Base-by-base conservation (phyloP, 2,329 filamentous ascomycete genomes). In the Ambrosiella cleistominuta region DNA sequence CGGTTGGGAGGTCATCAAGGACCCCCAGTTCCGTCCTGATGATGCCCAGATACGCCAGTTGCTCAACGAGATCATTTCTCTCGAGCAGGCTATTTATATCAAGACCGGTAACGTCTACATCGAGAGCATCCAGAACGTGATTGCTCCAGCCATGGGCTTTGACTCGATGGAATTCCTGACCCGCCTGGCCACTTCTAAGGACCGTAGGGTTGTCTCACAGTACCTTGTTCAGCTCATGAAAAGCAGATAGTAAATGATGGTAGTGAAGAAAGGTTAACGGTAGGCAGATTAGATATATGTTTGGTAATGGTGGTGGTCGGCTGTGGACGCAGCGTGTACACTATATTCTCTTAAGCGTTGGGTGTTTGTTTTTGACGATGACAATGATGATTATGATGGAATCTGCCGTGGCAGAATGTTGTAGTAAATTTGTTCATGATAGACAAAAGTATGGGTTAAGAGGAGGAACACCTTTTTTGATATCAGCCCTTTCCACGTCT, bases 11-110 rank as follows among this genome's bases (percentile, higher is more conserved):
- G 82, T 97, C 6, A 81, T 95, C 40, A 81, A 81, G 44, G 85
- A 90, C 50, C 76, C 85, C 5, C 78, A 78, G 17, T 96, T 97
- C 75, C 85, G 85, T 63, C 81, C 88, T 1, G 82, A 83, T 62
- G 93, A 98, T 68, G 89, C 90, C 1, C 89, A 95, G 71, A 86
- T 86, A 39, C 86, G 86, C 68, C 85, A 90, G 69, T 86, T 96
- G 1, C 78, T 98, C 44, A 83, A 82, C 58, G 93, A 98, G 72
- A 88, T 95, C 62, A 89, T 89, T 2, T 80, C 78, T 2, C 72
- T 98, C 60, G 89, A 98, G 70, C 88, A 93, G 70, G 84, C 80
- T 40, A 93, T 98, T 62, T 91, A 96, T 67, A 77, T 80, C 64
- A 97, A 97, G 73, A 91, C 88, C 11, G 93, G 93, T 35, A 80